Conservation (phyloP, 805 yeast genomes). For the Soucietia sequanensis region DNA sequence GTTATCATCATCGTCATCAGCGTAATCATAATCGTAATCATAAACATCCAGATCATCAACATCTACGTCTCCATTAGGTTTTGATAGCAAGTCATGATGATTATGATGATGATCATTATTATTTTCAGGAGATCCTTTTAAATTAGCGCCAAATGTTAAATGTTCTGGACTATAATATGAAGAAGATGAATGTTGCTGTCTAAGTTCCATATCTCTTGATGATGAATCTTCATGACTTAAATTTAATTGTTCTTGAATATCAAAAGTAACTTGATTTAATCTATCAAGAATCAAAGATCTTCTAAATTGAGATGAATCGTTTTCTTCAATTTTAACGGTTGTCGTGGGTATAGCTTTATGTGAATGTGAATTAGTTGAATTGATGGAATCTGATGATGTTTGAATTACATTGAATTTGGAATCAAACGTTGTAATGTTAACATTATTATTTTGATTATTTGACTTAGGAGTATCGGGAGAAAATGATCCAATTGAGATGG, state of each 20-base stretch:
- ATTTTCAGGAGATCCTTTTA: neutral
- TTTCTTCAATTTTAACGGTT: constrained; percentile 5
- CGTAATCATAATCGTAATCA: constrained; percentile 5
- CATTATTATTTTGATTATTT: no score
- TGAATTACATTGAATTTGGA: no score
- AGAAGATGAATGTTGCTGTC: no score
- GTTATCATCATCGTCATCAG: constrained; percentile 15
- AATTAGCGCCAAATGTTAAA: constrained; percentile 1
- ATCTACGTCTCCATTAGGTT: no score
- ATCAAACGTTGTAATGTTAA: no score
- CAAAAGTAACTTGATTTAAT: constrained; percentile 38
- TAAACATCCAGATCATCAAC: constrained; percentile 1
- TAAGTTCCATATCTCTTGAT: neutral
- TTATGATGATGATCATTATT: neutral
- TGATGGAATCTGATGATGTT: neutral
- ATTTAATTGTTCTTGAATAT: constrained; percentile 30
- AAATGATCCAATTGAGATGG: constrained; percentile 34
- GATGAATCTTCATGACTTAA: constrained; percentile 2
- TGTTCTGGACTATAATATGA: neutral
- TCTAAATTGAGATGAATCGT: constrained; percentile 18
- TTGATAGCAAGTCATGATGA: no score
- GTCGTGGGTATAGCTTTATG: constrained; percentile 3
- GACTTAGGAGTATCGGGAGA: constrained; percentile 35
- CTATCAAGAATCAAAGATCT: constrained; percentile 38
- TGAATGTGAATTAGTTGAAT: neutral